Conservation (phyloP, 176 grass and related monocot genomes). For the Triticum dicoccoides region DNA sequence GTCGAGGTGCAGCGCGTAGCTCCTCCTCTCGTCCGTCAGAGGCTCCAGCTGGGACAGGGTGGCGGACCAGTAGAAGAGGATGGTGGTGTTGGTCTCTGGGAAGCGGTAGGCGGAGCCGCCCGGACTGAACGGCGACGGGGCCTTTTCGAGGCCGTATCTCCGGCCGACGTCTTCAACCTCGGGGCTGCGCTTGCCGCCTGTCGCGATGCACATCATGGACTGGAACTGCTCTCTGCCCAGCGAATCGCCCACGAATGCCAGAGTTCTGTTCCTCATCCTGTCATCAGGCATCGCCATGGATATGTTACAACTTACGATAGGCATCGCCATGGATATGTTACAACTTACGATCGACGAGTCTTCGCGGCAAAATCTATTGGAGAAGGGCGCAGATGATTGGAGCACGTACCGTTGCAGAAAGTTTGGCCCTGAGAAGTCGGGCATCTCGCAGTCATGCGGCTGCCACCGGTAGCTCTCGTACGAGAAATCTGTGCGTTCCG, state of each 20-base stretch:
- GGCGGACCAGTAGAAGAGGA: slow-evolving; percentile 94
- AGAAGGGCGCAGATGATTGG: neutral
- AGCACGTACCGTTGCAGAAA: slow-evolving; percentile 55
- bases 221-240: slow-evolving; percentile 93
- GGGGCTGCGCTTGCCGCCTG: slow-evolving; percentile 53
- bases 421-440: slow-evolving; percentile 53
- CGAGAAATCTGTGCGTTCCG: slow-evolving; percentile 59
- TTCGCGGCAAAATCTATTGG: no score
- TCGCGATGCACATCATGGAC: slow-evolving; percentile 88
- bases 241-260: slow-evolving; percentile 89
- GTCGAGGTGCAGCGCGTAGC: slow-evolving; percentile 80
- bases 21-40: slow-evolving; percentile 37
- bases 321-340: neutral
- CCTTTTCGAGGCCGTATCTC: slow-evolving; percentile 63
- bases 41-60: slow-evolving; percentile 74
- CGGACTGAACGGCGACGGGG: slow-evolving; percentile 54
- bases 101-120: slow-evolving; percentile 71
- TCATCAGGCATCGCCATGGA: neutral
- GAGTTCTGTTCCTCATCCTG: slow-evolving; percentile 79
- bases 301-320: slow-evolving; percentile 14
- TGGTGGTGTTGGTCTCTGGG: slow-evolving; percentile 63
- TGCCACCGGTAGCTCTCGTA: slow-evolving; percentile 80
- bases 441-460: slow-evolving; percentile 64
- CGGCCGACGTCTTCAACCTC: slow-evolving; percentile 67
- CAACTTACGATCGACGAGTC: neutral